Percentiles rank a stretch among this genome's conserved stretches.
Conservation (phyloP, 1,284 basidiomycete species). For the Malassezia brasiliensis region DNA sequence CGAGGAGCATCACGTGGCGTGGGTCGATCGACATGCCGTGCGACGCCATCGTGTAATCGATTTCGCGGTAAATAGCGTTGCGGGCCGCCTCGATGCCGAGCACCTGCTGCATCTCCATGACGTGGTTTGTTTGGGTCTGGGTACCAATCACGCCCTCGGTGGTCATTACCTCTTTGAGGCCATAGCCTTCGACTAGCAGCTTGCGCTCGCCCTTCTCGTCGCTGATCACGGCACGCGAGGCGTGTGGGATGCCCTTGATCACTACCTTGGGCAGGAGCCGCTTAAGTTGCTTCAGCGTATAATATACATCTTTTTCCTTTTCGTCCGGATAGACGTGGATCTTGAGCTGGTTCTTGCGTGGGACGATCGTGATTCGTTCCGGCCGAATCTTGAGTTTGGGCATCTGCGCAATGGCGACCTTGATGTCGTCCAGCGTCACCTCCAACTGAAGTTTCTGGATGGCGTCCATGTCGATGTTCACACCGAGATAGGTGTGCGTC, state of each 20-base stretch:
- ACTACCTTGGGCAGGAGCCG: slow-evolving; percentile 41
- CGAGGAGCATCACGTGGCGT: slow-evolving; percentile 94
- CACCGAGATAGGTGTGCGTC: slow-evolving; percentile 81
- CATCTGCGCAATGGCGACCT: slow-evolving; percentile 74
- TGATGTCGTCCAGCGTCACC: slow-evolving; percentile 82
- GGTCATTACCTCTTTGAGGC: slow-evolving; percentile 92
- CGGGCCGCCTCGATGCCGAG: slow-evolving; percentile 95
- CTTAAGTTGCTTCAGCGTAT: slow-evolving; percentile 42
- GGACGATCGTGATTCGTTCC: slow-evolving; percentile 51
- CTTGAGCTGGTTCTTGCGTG: slow-evolving; percentile 64
- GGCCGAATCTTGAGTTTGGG: slow-evolving; percentile 89
- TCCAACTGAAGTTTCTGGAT: slow-evolving; percentile 88
- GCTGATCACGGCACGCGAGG: slow-evolving; percentile 41
- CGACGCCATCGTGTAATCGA: slow-evolving; percentile 90
- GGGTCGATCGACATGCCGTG: slow-evolving; percentile 99
- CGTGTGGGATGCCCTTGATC: slow-evolving; percentile 44
- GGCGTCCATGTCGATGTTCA: slow-evolving; percentile 82
- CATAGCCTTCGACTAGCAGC: slow-evolving; percentile 65
- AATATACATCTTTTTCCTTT: slow-evolving; percentile 57
- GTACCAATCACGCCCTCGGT: slow-evolving; percentile 91
- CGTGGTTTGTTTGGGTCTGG: slow-evolving; percentile 87
- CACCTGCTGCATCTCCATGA: slow-evolving; percentile 88
- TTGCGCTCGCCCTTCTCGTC: slow-evolving; percentile 45
- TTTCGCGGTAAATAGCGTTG: slow-evolving; percentile 83
- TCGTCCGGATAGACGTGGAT: slow-evolving; percentile 67